Conservation (phyloP, 164 flowering plant genomes). For the Buxus sempervirens region DNA sequence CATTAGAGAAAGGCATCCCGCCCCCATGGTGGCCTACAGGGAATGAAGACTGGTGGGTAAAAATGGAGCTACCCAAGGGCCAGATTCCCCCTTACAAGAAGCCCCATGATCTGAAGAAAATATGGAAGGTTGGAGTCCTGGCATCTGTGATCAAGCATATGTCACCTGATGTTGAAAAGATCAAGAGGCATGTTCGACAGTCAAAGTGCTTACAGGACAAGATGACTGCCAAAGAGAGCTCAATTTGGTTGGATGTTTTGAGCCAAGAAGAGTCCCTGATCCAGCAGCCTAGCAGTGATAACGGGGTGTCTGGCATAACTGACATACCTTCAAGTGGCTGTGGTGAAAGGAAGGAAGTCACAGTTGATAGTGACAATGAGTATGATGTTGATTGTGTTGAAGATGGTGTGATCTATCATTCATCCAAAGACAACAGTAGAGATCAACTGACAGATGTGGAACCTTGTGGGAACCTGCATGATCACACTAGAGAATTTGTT, state of each 20-base stretch:
- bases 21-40: conserved; percentile 76
- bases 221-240: conserved; percentile 83
- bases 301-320: conserved; percentile 51
- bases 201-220: not conserved
- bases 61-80: conserved; percentile 25
- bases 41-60: conserved; percentile 35
- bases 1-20: conserved; percentile 52
- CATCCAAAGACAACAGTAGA: conserved; percentile 58
- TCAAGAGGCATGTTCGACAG: conserved; percentile 28
- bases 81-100: conserved; percentile 43
- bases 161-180: conserved; percentile 84
- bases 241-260: conserved; percentile 74
- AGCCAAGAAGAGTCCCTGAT: conserved; percentile 56
- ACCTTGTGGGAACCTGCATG: conserved; percentile 10
- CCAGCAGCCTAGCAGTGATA: conserved; percentile 53
- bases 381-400: conserved; percentile 45
- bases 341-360: conserved; percentile 35
- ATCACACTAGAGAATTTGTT: conserved; percentile 9
- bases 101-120: conserved; percentile 68
- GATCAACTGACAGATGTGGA: conserved; percentile 29
- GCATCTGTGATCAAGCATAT: conserved; percentile 84
- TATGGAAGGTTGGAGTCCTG: conserved; percentile 71
- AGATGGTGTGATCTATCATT: conserved; percentile 43
- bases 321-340: conserved; percentile 33
- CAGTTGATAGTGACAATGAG: conserved; percentile 55